Evolutionary conservation across 805 yeast genomes (phyloP).

Genomic region (Metschnikowia lunata): DNA sequence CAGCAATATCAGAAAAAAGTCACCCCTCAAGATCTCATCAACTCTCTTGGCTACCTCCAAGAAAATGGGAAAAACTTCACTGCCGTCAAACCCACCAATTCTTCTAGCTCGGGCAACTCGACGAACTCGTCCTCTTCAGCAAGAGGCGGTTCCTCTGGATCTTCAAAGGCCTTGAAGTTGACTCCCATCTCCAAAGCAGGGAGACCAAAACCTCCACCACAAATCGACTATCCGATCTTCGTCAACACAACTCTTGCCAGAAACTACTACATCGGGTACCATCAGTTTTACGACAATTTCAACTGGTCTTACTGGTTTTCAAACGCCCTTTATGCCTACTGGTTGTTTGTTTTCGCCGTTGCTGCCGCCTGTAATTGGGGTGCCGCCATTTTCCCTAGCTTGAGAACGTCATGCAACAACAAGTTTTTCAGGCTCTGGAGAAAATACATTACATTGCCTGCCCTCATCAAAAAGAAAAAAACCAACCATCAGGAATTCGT

Average conservation of each 20-base stretch:
- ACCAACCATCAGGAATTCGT: constrained; percentile 23
- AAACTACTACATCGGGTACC: constrained; percentile 3
- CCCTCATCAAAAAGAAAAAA: constrained; percentile 27
- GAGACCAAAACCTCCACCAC: background rate
- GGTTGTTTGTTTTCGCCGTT: constrained; percentile 11
- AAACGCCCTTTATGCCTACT: constrained; percentile 11
- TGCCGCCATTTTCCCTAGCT: constrained; percentile 11
- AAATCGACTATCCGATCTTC: constrained; percentile 10
- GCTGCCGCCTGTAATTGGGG: constrained; percentile 15
- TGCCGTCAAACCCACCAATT: background rate
- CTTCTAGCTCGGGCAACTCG: background rate
- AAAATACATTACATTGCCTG: constrained; percentile 36
- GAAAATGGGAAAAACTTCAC: constrained; percentile 6
- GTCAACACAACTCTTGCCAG: constrained; percentile 5
- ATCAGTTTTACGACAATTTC: constrained; percentile 8
- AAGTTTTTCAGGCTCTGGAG: constrained; percentile 32
- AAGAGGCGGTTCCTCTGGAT: background rate
- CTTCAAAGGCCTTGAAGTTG: background rate
- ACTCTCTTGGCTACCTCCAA: constrained; percentile 1
- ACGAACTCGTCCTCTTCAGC: background rate
- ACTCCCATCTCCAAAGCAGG: background rate
- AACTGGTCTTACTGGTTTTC: constrained; percentile 12
- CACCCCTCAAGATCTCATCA: background rate
- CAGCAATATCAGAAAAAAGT: background rate
- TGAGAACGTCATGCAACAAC: constrained; percentile 15